Conservation (phyloP, 164 flowering plant genomes). For the Kalanchoe fedtschenkoi region DNA sequence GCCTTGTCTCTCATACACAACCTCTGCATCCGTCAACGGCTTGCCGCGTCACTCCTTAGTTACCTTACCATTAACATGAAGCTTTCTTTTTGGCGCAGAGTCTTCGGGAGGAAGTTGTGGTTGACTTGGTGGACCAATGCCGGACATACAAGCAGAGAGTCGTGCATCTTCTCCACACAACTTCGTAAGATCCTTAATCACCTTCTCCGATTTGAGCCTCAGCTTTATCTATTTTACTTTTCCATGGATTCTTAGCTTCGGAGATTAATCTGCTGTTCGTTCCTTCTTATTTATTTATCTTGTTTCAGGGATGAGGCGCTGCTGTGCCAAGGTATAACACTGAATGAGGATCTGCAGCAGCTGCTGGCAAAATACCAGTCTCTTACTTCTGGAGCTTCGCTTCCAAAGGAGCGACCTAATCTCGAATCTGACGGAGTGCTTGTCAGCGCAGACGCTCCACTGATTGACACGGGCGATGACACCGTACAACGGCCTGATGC, state of each 20-base stretch:
- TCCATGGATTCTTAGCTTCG: not conserved
- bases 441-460: slow-evolving; percentile 7
- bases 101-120: slow-evolving; percentile 71
- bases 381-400: slow-evolving; percentile 8
- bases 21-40: not conserved
- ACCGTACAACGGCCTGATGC: slow-evolving; percentile 8
- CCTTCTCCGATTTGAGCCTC: slow-evolving; percentile 1
- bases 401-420: slow-evolving; percentile 18
- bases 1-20: not conserved
- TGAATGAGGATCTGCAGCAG: slow-evolving; percentile 14
- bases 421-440: slow-evolving; percentile 9
- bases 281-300: not conserved
- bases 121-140: slow-evolving; percentile 90
- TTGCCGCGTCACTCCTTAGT: not conserved
- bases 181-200: slow-evolving; percentile 49
- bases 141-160: slow-evolving; percentile 93
- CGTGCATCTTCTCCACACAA: slow-evolving; percentile 89
- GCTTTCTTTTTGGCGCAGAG: slow-evolving; percentile 39
- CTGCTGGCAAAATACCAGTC: slow-evolving; percentile 11
- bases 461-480: not conserved
- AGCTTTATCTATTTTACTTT: not conserved
- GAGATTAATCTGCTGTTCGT: not conserved
- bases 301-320: slow-evolving; percentile 10
- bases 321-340: slow-evolving; percentile 8
- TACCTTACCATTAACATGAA: not conserved